Evolutionary conservation across 2,329 filamentous ascomycete genomes (phyloP), one percentile per base, ranked within the genome.

Genomic region (Apiospora hydei): DNA sequence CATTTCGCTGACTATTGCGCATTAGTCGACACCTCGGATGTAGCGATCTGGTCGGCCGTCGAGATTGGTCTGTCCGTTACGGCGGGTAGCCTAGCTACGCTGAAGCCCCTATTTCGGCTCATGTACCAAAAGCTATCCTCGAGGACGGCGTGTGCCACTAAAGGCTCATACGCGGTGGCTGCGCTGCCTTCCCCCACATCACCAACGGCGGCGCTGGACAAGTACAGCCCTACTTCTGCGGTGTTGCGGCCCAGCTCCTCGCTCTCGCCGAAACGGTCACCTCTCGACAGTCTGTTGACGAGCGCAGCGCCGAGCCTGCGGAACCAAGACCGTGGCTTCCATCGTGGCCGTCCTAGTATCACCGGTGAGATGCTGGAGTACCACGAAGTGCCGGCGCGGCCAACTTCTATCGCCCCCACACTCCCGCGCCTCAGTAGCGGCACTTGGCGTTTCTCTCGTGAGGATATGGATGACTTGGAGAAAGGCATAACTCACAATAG

Each of bases 41-140:
- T 73, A 0, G 72, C 53, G 13, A 73, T 73, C 13, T 73, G 70
- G 72, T 71, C 69, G 30, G 64, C 68, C 3, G 70, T 73, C 7
- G 72, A 73, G 44, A 64, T 51, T 41, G 72, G 72, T 3, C 53
- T 67, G 8, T 61, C 41, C 13, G 66, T 73, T 14, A 70, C 72
- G 4, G 72, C 72, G 11, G 69, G 69, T 11, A 70, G 69, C 34
- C 70, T 73, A 14, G 72, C 72, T 1, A 72, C 72, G 1, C 67
- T 73, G 26, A 71, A 70, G 30, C 72, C 72, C 4, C 70, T 73
- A 14, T 71, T 70, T 13, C 69, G 69, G 43, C 69, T 64, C n/a
- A 18, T 26, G 41, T 46, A n/a, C 66, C 57, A 18, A 18, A 64
- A 64, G 34, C 21, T 41, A 1, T 34, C 34, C 21, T 14, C 41